phyloP scores from a whole-genome alignment of 257 asterid genomes.

The Solanum bulbocastanum region DNA sequence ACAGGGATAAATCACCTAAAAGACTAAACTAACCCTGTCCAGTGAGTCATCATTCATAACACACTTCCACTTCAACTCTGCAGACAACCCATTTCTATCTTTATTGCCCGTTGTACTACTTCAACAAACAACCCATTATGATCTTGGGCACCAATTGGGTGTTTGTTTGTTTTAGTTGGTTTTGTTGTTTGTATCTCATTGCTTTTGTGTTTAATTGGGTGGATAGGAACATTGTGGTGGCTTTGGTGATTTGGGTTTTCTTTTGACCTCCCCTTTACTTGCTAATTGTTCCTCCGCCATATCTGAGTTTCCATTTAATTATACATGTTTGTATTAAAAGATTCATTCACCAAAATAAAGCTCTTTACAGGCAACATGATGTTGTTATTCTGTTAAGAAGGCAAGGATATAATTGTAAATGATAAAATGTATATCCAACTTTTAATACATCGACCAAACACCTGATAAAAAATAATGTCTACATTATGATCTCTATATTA shows the following conservation, averaged over 20 bases:
- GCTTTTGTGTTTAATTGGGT: not conserved
- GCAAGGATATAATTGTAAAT: not conserved
- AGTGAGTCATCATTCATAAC: not conserved
- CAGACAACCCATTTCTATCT: not conserved
- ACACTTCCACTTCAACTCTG: not conserved
- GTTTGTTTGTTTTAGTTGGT: not conserved
- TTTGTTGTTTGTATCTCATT: not conserved
- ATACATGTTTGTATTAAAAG: not conserved
- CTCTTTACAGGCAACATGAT: not conserved
- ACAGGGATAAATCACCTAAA: not conserved
- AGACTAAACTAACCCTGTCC: not conserved
- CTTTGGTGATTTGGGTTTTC: not conserved
- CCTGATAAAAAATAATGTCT: not conserved
- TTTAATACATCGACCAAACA: not conserved
- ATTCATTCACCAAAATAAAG: not conserved
- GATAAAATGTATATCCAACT: not conserved
- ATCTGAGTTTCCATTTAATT: not conserved
- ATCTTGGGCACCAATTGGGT: not conserved
- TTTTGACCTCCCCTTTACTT: not conserved
- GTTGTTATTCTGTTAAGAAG: not conserved
- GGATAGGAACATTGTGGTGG: not conserved
- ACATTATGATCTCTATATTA: not conserved
- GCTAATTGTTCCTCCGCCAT: not conserved
- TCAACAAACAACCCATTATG: not conserved
- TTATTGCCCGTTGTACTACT: not conserved